A percentile compares a stretch with the other conserved stretches of the same genome.
Evolutionary conservation across 1,284 basidiomycete genomes (phyloP).

Genomic region (Rhodofomes roseus): DNA sequence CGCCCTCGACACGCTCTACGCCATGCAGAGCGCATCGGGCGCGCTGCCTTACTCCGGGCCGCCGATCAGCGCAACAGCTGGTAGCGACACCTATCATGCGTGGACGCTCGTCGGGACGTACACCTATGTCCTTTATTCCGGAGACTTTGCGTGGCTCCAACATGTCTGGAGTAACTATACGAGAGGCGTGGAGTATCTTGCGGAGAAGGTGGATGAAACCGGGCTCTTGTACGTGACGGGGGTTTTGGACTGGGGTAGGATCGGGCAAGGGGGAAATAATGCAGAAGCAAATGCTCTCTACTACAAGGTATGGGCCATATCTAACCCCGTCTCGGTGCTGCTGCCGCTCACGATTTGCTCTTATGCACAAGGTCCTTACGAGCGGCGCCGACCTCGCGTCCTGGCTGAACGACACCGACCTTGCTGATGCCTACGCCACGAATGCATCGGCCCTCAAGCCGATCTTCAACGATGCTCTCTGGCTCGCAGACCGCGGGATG

Average conservation of each 20-base stretch:
- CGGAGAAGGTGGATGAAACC: constrained; percentile 39
- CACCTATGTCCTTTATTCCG: constrained; percentile 43
- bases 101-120: constrained; percentile 44
- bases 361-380: constrained; percentile 35
- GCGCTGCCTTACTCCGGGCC: constrained; percentile 55
- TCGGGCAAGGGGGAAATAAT: constrained; percentile 44
- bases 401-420: constrained; percentile 32
- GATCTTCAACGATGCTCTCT: constrained; percentile 40
- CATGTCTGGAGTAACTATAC: constrained; percentile 48
- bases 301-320: constrained; percentile 32
- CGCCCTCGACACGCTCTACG: constrained; percentile 55
- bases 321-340: too few species aligned
- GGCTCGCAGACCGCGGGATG: constrained; percentile 39
- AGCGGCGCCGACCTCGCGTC: constrained; percentile 45
- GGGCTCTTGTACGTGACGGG: constrained; percentile 46
- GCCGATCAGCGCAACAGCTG: constrained; percentile 44
- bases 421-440: constrained; percentile 31
- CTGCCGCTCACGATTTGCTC: neutral
- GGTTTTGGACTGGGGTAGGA: constrained; percentile 47
- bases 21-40: constrained; percentile 48
- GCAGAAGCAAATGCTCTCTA: constrained; percentile 46
- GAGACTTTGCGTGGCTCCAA: constrained; percentile 41
- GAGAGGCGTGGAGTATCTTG: constrained; percentile 41
- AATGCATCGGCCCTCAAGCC: constrained; percentile 42
- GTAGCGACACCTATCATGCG: constrained; percentile 39